Conservation (phyloP, 495 filamentous ascomycete species). For the Pseudomonodictys pantanalensis region DNA sequence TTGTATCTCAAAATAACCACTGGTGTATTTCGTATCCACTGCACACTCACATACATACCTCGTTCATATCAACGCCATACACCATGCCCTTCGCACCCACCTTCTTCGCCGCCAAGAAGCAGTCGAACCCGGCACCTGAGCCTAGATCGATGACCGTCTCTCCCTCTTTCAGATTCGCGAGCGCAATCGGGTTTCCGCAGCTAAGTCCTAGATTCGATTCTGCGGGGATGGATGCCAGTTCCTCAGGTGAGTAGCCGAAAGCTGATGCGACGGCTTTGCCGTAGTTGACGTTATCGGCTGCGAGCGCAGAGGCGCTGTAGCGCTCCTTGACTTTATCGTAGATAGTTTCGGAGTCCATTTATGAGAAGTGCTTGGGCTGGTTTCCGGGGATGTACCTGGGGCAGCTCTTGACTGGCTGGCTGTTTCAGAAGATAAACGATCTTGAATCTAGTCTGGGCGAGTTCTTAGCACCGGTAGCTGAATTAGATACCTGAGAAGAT, state of each 20-base stretch:
- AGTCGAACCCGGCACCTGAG: constrained; percentile 62
- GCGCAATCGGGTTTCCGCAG: constrained; percentile 63
- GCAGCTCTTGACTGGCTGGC: too few species aligned
- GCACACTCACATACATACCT: constrained; percentile 39
- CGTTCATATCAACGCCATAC: constrained; percentile 67
- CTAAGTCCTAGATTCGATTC: constrained; percentile 63
- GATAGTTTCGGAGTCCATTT: constrained; percentile 27
- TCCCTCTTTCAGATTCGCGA: constrained; percentile 57
- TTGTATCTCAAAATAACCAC: background rate
- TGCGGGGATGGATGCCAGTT: constrained; percentile 54
- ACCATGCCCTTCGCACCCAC: constrained; percentile 54
- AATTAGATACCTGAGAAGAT: too few species aligned
- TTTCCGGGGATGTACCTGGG: background rate
- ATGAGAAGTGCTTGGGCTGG: background rate
- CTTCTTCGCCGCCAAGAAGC: constrained; percentile 57
- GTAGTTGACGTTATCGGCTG: constrained; percentile 32
- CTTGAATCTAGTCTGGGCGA: too few species aligned
- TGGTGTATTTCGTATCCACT: background rate
- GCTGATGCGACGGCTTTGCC: constrained; percentile 52
- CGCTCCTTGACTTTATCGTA: constrained; percentile 44
- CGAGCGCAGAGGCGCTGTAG: constrained; percentile 40
- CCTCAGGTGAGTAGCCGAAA: constrained; percentile 58
- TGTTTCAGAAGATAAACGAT: too few species aligned
- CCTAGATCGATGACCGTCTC: constrained; percentile 65
- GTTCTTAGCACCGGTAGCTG: too few species aligned